phyloP scores from a whole-genome alignment of 331 rosid genomes.

The Malus hybrid region DNA sequence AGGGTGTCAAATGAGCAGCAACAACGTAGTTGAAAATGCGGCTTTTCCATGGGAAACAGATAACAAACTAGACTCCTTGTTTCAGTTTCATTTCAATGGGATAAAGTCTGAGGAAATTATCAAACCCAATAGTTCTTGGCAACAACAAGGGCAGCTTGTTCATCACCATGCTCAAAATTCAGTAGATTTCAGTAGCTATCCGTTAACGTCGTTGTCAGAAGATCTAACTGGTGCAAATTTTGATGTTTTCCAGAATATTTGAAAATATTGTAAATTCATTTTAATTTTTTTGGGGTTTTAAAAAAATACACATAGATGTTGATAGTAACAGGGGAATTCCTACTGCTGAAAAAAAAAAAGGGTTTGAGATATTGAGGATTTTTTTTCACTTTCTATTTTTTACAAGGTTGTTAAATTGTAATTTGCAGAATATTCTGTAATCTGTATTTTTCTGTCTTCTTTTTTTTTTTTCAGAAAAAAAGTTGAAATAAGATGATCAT shows the following conservation, averaged over 20 bases:
- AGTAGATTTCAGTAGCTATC: constrained; percentile 66
- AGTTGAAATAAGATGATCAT: constrained; percentile 45
- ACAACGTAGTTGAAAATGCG: constrained; percentile 33
- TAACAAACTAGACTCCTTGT: constrained; percentile 52
- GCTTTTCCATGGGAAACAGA: constrained; percentile 55
- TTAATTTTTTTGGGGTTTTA: neutral
- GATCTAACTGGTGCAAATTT: constrained; percentile 68
- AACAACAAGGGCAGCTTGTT: constrained; percentile 30
- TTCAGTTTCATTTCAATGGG: constrained; percentile 48
- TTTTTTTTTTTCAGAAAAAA: constrained; percentile 12
- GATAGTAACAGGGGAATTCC: constrained; percentile 58
- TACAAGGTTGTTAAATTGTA: neutral
- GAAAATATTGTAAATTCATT: constrained; percentile 46
- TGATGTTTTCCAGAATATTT: constrained; percentile 73
- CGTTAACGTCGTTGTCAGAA: constrained; percentile 68
- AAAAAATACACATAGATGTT: constrained; percentile 41
- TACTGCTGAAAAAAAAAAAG: constrained; percentile 13
- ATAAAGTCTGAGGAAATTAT: constrained; percentile 48
- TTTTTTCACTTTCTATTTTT: neutral
- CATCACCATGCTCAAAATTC: constrained; percentile 52
- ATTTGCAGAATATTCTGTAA: constrained; percentile 3
- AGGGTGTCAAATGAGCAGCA: constrained; percentile 31
- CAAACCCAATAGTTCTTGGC: constrained; percentile 40
- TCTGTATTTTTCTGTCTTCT: neutral
- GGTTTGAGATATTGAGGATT: constrained; percentile 33